Conservation (phyloP, 1,139 yeast species). For the Wickerhamiella infanticola region DNA sequence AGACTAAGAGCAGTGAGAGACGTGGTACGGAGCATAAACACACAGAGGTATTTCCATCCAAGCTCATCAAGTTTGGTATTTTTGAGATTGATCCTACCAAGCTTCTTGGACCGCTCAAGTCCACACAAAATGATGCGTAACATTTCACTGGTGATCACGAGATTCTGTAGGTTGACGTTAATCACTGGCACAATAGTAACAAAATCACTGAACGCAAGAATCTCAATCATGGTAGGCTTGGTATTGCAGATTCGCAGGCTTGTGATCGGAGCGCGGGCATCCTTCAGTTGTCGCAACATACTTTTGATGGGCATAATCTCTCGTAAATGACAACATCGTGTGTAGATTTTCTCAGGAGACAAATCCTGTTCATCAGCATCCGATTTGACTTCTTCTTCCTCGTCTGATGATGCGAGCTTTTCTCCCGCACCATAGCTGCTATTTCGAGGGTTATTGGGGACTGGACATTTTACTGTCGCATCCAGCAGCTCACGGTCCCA, state of each 20-base stretch:
- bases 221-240: conserved; percentile 78
- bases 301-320: conserved; percentile 91
- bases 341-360: conserved; percentile 53
- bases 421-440: conserved; percentile 8
- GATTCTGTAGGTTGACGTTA: conserved; percentile 70
- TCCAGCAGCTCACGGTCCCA: neutral
- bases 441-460: conserved; percentile 7
- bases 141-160: conserved; percentile 68
- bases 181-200: conserved; percentile 70
- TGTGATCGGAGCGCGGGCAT: conserved; percentile 58
- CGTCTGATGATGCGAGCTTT: conserved; percentile 17
- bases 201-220: conserved; percentile 77
- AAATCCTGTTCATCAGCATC: conserved; percentile 20
- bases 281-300: conserved; percentile 67
- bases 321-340: conserved; percentile 83
- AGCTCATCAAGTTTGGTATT: conserved; percentile 57
- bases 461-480: conserved; percentile 16
- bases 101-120: conserved; percentile 36
- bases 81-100: conserved; percentile 61
- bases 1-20: conserved; percentile 55
- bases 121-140: conserved; percentile 51
- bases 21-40: conserved; percentile 43
- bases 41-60: conserved; percentile 67
- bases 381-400: conserved; percentile 9
- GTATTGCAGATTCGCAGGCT: conserved; percentile 73